Base-by-base conservation (phyloP, 1,284 basidiomycete species). In the Heterobasidion occidentale region DNA sequence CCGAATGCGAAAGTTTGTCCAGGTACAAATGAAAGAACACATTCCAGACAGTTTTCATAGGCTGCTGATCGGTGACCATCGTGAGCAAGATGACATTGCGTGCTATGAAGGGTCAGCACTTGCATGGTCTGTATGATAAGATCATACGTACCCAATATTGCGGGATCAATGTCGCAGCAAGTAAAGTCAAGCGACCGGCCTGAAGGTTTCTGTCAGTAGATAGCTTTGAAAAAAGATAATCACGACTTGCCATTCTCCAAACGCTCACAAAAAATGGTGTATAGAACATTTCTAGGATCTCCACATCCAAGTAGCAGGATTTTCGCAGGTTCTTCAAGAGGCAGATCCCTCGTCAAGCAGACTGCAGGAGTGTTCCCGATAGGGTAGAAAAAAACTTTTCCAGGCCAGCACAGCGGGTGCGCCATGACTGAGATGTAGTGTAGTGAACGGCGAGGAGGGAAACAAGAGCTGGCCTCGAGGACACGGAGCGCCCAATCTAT, bases 121-220 rank as follows among this genome's bases (percentile, higher is more conserved):
- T n/a, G 17, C 44, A 55, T 27, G 4, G 35, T 9, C 7, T 51
- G 15, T 12, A 5, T 17, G 11, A 42, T 7, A 17, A 20, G 7
- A 4, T 17, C 46, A 48, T 48, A 50, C 55, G 20, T 58, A 82
- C 84, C 82, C 15, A 86, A 65, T 1, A 84, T 68, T 0, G 76
- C 83, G 2, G 81, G 75, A 46, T 86, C 83, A 11, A 72, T 60
- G 65, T 86, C 83, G 56, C 78, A 80, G 56, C 83, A 86, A 1
- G 83, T 85, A 55, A 85, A 72, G 59, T 85, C 83, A 9, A 83
- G 60, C 11, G 59, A 66, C n/a, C 78, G 73, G 34, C 59, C 74
- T 76, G 56, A 49, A 14, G 12, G 42, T 34, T 19, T 17, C 54
- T 14, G 9, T 38, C 15, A 4, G 12, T 56, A 38, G 51, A 44